Evolutionary conservation across 2,329 filamentous ascomycete genomes (phyloP), one percentile per base, ranked within the genome.

Genomic region (Ceratocystis variospora): DNA sequence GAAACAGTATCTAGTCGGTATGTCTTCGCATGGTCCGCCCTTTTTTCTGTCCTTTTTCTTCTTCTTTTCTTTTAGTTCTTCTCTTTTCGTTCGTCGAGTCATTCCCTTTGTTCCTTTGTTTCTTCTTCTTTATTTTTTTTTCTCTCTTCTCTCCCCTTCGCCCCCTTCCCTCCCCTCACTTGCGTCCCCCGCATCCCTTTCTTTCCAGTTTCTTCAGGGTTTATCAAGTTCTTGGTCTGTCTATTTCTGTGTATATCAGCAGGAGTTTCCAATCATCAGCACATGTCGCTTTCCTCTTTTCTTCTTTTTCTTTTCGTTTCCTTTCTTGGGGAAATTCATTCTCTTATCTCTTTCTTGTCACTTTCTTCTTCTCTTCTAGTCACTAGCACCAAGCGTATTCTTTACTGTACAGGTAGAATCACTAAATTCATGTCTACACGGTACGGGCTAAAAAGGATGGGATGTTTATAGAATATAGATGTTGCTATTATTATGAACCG

Each of bases 301-400:
- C 10, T 53, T n/a, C n/a, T 25, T 57, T 31, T 31, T n/a, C 2
- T 10, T 31, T 25, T 50, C 7, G 10, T 19, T 33, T 25, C 28
- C 25, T 59, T 59, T 5, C 28, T 62, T 33, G 25, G 10, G 19
- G 19, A 28, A 19, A 28, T 12, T 61, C 25, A 28, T 61, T 28
- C 22, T 22, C 31, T 61, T 61, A 3, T 7, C 17, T 61, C 55
- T 61, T 61, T 61, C 55, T 61, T 37, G 22, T 59, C 55, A 41
- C 37, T 59, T 59, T 25, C 22, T n/a, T 62, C 41, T 62, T 62
- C n/a, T 62, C 59, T 62, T 62, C 28, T 62, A 31, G 33, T 62
- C 59, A 25, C 22, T 46, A 25, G 59, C 10, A 31, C 41, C 59
- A 33, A 46, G 33, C 41, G 33, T 22, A 44, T 46, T 41, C 33